Base-by-base conservation (phyloP, 768 basidiomycete species). In the Fomitopsis serialis region DNA sequence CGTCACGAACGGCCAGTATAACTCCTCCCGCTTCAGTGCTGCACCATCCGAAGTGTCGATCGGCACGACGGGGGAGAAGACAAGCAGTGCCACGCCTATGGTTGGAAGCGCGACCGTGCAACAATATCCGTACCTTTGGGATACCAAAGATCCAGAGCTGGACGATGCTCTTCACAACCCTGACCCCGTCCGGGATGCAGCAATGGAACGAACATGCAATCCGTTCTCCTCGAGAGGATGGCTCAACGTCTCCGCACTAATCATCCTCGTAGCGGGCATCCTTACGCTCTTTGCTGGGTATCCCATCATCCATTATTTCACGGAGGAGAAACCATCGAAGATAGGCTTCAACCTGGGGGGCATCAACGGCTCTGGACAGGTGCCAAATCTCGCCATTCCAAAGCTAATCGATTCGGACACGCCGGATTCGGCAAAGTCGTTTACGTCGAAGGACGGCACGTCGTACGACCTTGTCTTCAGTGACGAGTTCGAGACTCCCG, bases 161-260 rank as follows among this genome's bases (percentile, higher is more conserved):
- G 94, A 97, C 72, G 95, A 98, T 67, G 79, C 82, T 21, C 77
- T 98, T 21, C 95, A 98, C 68, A 89, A 92, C 73, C 92, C 84
- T 43, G 89, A 92, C 72, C 80, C 88, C 24, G 74, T 80, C n/a
- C 76, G 85, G 50, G 87, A 85, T 50, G 80, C 79, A 2, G 75
- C 75, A 0, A 71, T 78, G 23, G 80, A 86, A 54, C 72, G 72
- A 48, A 75, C 78, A 7, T 89, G 87, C 54, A 82, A 84, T 2
- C 60, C 89, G 24, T 91, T 93, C 64, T 95, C 93, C 7, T 70
- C 76, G 8, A 78, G 94, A 68, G 96, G 96, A 1, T 87, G 92
- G 81, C 70, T 78, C 27, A 98, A 98, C 65, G 77, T 79, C n/a
- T 73, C 78, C 12, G 86, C 85, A 27, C 78, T 98, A 22, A 56